A percentile compares a stretch with the other conserved stretches of the same genome.
phyloP scores from a whole-genome alignment of 495 filamentous ascomycete species.

The Neurospora sublineolata region DNA sequence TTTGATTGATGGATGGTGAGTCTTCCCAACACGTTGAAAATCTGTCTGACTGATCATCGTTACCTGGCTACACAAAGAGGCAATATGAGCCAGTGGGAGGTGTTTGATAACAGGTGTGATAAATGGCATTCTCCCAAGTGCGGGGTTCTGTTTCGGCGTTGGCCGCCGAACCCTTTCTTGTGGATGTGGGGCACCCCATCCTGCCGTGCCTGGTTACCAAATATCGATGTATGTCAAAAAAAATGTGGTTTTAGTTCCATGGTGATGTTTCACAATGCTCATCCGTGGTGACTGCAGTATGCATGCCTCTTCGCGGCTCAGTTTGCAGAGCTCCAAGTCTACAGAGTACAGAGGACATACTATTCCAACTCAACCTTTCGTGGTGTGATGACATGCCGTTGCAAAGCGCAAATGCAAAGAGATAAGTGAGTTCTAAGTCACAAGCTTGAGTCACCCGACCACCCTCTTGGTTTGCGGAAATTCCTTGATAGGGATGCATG shows the following conservation, averaged over 20 bases:
- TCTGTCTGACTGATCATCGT: neutral
- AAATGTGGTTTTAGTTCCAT: neutral
- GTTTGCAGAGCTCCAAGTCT: neutral
- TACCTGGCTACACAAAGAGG: neutral
- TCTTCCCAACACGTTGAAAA: neutral
- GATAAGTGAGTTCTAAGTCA: neutral
- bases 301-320: neutral
- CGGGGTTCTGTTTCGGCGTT: neutral
- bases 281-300: neutral
- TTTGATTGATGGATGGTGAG: neutral
- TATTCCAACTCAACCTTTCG: neutral
- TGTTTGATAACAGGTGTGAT: neutral
- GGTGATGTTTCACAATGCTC: neutral
- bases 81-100: neutral
- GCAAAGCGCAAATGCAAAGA: neutral
- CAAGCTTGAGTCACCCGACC: neutral
- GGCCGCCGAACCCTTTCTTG: too few relatives aligned
- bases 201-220: neutral
- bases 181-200: neutral
- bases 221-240: neutral
- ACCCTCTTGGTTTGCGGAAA: neutral
- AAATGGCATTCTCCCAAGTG: neutral
- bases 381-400: neutral
- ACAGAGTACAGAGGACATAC: neutral
- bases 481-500: neutral